Conservation (phyloP, 1,139 yeast species). For the Nakaseomyces uthaithaninus region DNA sequence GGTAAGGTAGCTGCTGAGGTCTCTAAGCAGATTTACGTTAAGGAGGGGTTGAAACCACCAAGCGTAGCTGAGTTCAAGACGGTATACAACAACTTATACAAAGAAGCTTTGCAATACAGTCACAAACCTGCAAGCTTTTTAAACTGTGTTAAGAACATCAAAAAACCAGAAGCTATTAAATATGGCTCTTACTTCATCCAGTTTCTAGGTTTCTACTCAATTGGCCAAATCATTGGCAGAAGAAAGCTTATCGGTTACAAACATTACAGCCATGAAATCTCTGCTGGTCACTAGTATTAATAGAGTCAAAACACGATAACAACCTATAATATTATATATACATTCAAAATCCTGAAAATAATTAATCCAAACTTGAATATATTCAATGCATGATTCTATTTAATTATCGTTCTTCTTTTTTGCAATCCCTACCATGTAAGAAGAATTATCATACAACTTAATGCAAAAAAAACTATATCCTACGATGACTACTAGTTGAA, state of each 20-base stretch:
- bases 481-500: too few species aligned
- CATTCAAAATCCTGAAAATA: background rate
- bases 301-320: background rate
- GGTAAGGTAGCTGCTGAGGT: slow-evolving; percentile 82
- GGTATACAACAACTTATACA: slow-evolving; percentile 53
- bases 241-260: slow-evolving; percentile 79
- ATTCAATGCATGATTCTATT: slow-evolving; percentile 6
- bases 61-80: slow-evolving; percentile 66
- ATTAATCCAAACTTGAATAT: slow-evolving; percentile 2
- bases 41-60: slow-evolving; percentile 94
- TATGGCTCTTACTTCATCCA: slow-evolving; percentile 76
- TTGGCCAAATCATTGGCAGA: slow-evolving; percentile 97
- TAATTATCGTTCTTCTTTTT: background rate
- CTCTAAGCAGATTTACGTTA: slow-evolving; percentile 80
- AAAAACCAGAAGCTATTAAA: slow-evolving; percentile 52
- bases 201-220: slow-evolving; percentile 80
- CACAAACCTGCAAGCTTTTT: slow-evolving; percentile 40
- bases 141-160: slow-evolving; percentile 39
- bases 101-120: slow-evolving; percentile 35
- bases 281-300: slow-evolving; percentile 1
- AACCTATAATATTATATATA: background rate
- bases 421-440: background rate
- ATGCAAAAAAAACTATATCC: background rate
- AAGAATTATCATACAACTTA: background rate
- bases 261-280: slow-evolving; percentile 12